Evolutionary conservation across 2,329 filamentous ascomycete species (phyloP).

Genomic region (Zasmidium cellare): DNA sequence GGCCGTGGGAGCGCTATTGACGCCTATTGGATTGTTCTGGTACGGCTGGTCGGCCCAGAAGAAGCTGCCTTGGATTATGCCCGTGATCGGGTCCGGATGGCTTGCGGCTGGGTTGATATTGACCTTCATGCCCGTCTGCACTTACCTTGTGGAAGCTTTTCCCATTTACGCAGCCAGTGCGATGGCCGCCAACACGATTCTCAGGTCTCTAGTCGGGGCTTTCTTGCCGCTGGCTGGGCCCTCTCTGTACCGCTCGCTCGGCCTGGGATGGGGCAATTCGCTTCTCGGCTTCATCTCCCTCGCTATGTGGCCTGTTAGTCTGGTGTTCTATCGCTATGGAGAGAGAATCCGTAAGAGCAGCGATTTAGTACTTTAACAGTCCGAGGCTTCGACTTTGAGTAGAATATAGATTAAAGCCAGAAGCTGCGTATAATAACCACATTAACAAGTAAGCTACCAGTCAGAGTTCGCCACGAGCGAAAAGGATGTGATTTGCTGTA

Average conservation of each 20-base stretch:
- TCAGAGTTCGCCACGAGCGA: too few species aligned
- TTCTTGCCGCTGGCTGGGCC: conserved; percentile 12
- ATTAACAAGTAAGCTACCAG: too few species aligned
- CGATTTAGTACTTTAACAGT: too few species aligned
- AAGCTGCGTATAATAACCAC: too few species aligned
- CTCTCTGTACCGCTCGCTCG: conserved; percentile 9
- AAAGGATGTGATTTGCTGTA: too few species aligned
- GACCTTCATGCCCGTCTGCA: not conserved
- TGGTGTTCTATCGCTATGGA: conserved; percentile 1
- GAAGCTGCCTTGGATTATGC: conserved; percentile 35
- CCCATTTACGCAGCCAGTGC: conserved; percentile 15
- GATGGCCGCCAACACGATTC: conserved; percentile 3
- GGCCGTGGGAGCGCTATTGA: conserved; percentile 7
- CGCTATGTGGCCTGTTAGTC: not conserved
- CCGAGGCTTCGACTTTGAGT: too few species aligned
- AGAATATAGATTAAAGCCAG: too few species aligned
- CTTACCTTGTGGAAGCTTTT: conserved; percentile 14
- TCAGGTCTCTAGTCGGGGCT: conserved; percentile 9
- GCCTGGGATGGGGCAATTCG: conserved; percentile 9
- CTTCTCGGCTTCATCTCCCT: conserved; percentile 9
- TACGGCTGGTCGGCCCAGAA: conserved; percentile 39
- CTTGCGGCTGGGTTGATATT: conserved; percentile 4
- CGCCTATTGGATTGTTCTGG: conserved; percentile 44
- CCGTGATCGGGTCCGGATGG: conserved; percentile 3
- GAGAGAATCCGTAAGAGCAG: too few species aligned